These are phyloP conservation scores for Fagus sylvatica DNA, from an alignment of 306 rosid species.

Conservation along the genomic window DNA sequence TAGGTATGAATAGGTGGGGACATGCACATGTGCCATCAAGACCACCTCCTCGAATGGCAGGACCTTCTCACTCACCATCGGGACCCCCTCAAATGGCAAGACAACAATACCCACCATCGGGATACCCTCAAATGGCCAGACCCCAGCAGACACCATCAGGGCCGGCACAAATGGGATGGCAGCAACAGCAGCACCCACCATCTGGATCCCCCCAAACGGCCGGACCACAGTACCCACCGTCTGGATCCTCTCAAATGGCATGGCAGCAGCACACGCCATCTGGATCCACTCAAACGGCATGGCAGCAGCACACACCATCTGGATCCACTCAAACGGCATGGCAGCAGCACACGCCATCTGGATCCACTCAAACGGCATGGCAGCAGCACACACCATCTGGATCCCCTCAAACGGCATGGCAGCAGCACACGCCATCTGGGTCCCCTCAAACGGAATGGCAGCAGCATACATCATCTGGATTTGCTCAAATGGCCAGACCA, in stretches of 20 bases:
- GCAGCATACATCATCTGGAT: conserved; percentile 15
- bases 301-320: conserved; percentile 23
- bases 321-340: conserved; percentile 10
- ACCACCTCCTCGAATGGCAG: conserved; percentile 39
- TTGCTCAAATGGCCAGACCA: conserved; percentile 27
- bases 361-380: conserved; percentile 22
- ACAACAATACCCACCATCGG: conserved; percentile 24
- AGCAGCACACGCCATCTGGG: conserved; percentile 29
- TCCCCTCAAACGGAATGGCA: conserved; percentile 26
- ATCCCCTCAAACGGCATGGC: conserved; percentile 23
- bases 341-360: conserved; percentile 28
- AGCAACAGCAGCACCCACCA: conserved; percentile 27
- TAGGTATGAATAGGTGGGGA: conserved; percentile 49
- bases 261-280: conserved; percentile 32
- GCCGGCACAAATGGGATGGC: conserved; percentile 23
- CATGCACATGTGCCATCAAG: conserved; percentile 42
- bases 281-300: conserved; percentile 20
- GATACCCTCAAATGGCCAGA: conserved; percentile 36
- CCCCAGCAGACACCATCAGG: conserved; percentile 31
- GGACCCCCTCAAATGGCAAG: conserved; percentile 41
- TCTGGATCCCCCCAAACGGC: conserved; percentile 27
- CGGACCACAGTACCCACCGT: conserved; percentile 33
- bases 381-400: conserved; percentile 28
- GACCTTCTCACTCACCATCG: conserved; percentile 17
- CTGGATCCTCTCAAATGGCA: conserved; percentile 18